These are phyloP conservation scores for Blastobotrys illinoisensis DNA, from an alignment of 1,139 yeast genomes.

Conservation along the genomic window DNA sequence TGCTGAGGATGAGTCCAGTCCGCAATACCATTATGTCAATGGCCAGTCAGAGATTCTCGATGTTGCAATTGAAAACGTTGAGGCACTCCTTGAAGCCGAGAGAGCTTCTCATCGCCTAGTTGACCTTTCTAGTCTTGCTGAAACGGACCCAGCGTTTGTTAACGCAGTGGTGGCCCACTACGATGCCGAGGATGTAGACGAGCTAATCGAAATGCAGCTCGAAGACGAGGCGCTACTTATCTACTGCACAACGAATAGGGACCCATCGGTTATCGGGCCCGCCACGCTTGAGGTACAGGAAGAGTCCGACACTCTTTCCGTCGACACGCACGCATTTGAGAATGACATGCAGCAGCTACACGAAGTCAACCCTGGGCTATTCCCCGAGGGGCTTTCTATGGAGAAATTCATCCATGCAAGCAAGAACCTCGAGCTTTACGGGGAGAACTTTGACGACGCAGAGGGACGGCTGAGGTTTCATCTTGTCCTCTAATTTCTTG, in stretches of 20 bases:
- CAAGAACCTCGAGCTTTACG: not conserved
- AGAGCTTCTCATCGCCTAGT: not conserved
- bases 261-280: conserved; percentile 1
- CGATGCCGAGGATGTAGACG: conserved; percentile 8
- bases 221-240: conserved; percentile 19
- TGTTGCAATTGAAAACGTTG: not conserved
- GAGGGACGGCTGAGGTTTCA: not conserved
- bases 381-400: not conserved
- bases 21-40: not conserved
- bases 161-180: not conserved
- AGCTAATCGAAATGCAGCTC: conserved; percentile 15
- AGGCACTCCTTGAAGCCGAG: not conserved
- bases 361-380: not conserved
- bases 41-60: not conserved
- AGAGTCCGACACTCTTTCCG: not conserved
- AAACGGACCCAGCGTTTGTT: not conserved
- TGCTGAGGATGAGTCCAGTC: not conserved
- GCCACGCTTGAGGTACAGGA: conserved; percentile 6
- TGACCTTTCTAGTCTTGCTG: not conserved
- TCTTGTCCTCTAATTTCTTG: not conserved
- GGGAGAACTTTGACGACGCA: not conserved
- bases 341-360: not conserved
- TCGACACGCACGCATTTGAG: not conserved
- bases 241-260: conserved; percentile 3
- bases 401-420: not conserved